phyloP scores from a whole-genome alignment of 148 eudicot species.

The Polygonum aviculare region DNA sequence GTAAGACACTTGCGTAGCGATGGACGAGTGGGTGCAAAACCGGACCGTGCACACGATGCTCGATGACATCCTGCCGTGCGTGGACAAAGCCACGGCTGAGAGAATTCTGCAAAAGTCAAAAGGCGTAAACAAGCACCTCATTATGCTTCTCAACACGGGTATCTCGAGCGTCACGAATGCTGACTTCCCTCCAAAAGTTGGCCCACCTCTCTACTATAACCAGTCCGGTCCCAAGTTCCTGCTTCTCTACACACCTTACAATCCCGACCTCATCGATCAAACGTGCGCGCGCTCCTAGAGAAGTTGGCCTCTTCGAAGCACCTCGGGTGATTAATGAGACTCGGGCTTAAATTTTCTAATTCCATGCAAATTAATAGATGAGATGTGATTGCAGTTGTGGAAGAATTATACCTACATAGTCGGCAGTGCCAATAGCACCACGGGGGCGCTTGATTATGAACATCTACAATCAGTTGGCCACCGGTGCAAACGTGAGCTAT shows the following conservation, averaged over 20 bases:
- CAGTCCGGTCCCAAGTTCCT: constrained; percentile 81
- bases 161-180: constrained; percentile 66
- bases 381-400: constrained; percentile 34
- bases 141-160: constrained; percentile 15
- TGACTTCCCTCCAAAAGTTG: constrained; percentile 39
- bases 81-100: constrained; percentile 23
- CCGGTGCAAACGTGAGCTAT: constrained; percentile 39
- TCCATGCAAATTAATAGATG: too few species aligned
- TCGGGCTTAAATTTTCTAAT: not conserved
- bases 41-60: constrained; percentile 72
- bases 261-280: constrained; percentile 43
- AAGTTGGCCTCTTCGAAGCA: constrained; percentile 66
- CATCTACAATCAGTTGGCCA: constrained; percentile 47
- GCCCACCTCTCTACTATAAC: constrained; percentile 55
- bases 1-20: constrained; percentile 84
- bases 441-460: constrained; percentile 54
- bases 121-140: not conserved
- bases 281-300: constrained; percentile 50
- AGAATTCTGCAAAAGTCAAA: not conserved
- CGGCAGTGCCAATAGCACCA: not conserved
- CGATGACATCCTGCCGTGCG: constrained; percentile 77
- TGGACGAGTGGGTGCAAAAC: constrained; percentile 80
- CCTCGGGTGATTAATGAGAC: constrained; percentile 54
- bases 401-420: not conserved
- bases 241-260: constrained; percentile 63